These are phyloP conservation scores for Kwoniella dendrophila DNA, from an alignment of 768 basidiomycete species.

Conservation along the genomic window DNA sequence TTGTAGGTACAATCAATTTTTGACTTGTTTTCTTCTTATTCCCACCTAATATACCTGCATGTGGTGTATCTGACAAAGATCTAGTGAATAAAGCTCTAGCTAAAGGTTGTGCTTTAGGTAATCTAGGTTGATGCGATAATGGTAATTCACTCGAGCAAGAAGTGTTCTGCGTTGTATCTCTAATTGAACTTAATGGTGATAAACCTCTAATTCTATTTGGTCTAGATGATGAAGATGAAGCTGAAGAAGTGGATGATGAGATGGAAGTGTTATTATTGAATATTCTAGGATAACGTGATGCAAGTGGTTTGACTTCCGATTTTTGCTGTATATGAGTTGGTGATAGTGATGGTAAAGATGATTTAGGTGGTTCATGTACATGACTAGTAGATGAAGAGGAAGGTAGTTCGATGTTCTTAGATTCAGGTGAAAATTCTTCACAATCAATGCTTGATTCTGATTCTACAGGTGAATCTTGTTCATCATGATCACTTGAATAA, in stretches of 20 bases:
- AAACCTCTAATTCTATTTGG: slow-evolving; percentile 11
- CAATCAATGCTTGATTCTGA: slow-evolving; percentile 4
- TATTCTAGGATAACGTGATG: slow-evolving; percentile 17
- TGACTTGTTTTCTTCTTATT: slow-evolving; percentile 31
- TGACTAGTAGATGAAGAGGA: neutral
- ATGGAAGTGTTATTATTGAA: slow-evolving; percentile 7
- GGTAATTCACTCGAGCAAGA: neutral
- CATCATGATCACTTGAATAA: slow-evolving; percentile 7
- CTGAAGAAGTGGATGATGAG: neutral
- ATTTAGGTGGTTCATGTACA: slow-evolving; percentile 8
- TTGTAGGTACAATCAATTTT: slow-evolving; percentile 48
- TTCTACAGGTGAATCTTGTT: slow-evolving; percentile 7
- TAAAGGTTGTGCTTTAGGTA: slow-evolving; percentile 47
- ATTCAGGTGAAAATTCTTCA: slow-evolving; percentile 10
- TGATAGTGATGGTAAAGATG: slow-evolving; percentile 5
- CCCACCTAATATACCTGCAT: slow-evolving; percentile 27
- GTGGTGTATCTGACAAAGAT: slow-evolving; percentile 21
- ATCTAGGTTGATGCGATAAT: slow-evolving; percentile 1
- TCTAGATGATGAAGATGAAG: neutral
- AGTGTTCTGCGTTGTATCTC: slow-evolving; percentile 1
- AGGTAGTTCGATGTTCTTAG: slow-evolving; percentile 5
- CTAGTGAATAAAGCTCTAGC: slow-evolving; percentile 40
- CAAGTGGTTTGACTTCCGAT: slow-evolving; percentile 10
- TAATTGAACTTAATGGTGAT: slow-evolving; percentile 12
- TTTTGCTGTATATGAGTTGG: no score